Evolutionary conservation across 192 early-diverging fungal genomes (phyloP).

Genomic region (Podochytrium sp.): DNA sequence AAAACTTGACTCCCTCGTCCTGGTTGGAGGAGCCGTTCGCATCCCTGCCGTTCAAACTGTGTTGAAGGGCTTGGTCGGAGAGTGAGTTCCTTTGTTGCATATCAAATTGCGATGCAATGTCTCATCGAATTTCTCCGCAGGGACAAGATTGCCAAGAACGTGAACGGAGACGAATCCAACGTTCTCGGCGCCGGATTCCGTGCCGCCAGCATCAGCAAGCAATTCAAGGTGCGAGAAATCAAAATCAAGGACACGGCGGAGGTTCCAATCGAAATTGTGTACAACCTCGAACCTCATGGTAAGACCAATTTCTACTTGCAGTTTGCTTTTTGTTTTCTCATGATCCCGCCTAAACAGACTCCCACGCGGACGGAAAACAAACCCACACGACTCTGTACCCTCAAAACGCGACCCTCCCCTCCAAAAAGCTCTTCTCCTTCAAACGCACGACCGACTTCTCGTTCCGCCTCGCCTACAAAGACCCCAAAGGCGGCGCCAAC

Average conservation of each 20-base stretch:
- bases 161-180: slow-evolving; percentile 96
- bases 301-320: neutral
- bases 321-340: neutral
- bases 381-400: slow-evolving; percentile 64
- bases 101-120: neutral
- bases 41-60: slow-evolving; percentile 81
- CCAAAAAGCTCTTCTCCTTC: slow-evolving; percentile 86
- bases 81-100: slow-evolving; percentile 43
- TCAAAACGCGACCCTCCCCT: slow-evolving; percentile 70
- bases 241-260: slow-evolving; percentile 81
- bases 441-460: slow-evolving; percentile 80
- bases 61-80: slow-evolving; percentile 71
- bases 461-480: slow-evolving; percentile 69
- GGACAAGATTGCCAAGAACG: slow-evolving; percentile 87
- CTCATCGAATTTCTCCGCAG: slow-evolving; percentile 27
- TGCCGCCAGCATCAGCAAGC: slow-evolving; percentile 81
- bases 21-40: slow-evolving; percentile 93
- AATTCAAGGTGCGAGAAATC: slow-evolving; percentile 88
- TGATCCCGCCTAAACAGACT: neutral
- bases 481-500: slow-evolving; percentile 10
- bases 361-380: slow-evolving; percentile 23
- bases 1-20: slow-evolving; percentile 84
- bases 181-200: slow-evolving; percentile 89
- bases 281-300: slow-evolving; percentile 51
- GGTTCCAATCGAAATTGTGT: slow-evolving; percentile 68